A percentile compares a stretch with the other conserved stretches of the same genome.
Conservation (phyloP, 2,329 filamentous ascomycete species). For the Thielaviopsis punctulata region DNA sequence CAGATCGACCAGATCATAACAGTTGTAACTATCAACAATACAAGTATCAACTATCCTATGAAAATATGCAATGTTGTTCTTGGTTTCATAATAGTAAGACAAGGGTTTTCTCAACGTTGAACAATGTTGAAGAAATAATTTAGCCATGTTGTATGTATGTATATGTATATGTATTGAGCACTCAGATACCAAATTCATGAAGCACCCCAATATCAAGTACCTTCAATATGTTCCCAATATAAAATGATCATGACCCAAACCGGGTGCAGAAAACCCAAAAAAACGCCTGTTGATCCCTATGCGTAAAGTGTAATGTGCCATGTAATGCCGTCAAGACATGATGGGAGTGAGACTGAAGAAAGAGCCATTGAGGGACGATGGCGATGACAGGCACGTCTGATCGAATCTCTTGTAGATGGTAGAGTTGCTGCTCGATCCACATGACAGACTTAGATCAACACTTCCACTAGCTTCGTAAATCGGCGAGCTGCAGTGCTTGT, state of each 20-base stretch:
- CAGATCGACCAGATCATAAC: too few species aligned
- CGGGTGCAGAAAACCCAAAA: not conserved
- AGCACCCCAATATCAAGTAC: too few species aligned
- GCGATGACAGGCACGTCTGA: not conserved
- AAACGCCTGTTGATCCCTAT: not conserved
- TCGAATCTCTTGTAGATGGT: not conserved
- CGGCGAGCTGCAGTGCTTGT: slow-evolving; percentile 5
- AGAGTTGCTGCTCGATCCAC: slow-evolving; percentile 1
- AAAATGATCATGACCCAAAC: not conserved
- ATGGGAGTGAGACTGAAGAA: slow-evolving; percentile 7
- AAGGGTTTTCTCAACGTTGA: too few species aligned
- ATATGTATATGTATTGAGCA: not conserved
- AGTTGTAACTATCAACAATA: too few species aligned
- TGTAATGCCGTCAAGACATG: not conserved
- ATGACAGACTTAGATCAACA: slow-evolving; percentile 11
- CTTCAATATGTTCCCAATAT: not conserved
- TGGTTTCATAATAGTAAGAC: too few species aligned
- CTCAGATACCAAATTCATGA: too few species aligned
- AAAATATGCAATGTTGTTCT: too few species aligned
- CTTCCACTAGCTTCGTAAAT: slow-evolving; percentile 13
- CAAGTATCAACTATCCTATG: too few species aligned
- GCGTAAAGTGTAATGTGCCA: not conserved
- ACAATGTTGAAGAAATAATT: too few species aligned
- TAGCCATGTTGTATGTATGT: not conserved
- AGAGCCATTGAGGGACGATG: not conserved